Conservation (phyloP, 2,329 filamentous ascomycete species). For the Monilinia laxa region DNA sequence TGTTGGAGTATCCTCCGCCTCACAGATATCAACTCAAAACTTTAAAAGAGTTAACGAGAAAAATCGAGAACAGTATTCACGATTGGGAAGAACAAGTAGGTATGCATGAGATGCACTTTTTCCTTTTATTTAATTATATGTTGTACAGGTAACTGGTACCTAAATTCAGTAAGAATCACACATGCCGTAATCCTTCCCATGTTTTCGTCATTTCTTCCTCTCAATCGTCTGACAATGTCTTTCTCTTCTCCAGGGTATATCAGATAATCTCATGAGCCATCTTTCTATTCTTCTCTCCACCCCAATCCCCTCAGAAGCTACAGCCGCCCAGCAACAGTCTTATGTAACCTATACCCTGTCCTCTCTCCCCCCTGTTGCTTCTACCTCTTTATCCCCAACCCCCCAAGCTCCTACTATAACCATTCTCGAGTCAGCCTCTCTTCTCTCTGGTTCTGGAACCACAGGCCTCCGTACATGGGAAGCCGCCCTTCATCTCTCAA, state of each 20-base stretch:
- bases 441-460: slow-evolving; percentile 69
- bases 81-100: slow-evolving; percentile 89
- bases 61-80: slow-evolving; percentile 70
- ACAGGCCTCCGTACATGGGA: slow-evolving; percentile 82
- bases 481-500: slow-evolving; percentile 70
- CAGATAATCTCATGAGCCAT: slow-evolving; percentile 71
- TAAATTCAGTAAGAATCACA: not conserved
- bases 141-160: not conserved
- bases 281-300: slow-evolving; percentile 65
- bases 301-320: slow-evolving; percentile 61
- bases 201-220: not conserved
- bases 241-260: slow-evolving; percentile 65
- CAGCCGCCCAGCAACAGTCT: slow-evolving; percentile 67
- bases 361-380: slow-evolving; percentile 11
- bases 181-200: not conserved
- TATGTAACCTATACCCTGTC: slow-evolving; percentile 68
- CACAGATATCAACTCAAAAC: slow-evolving; percentile 68
- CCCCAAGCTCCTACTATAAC: slow-evolving; percentile 48
- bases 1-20: slow-evolving; percentile 59
- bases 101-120: slow-evolving; percentile 31
- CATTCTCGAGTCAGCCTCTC: slow-evolving; percentile 65
- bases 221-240: slow-evolving; percentile 32
- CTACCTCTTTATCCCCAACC: not conserved
- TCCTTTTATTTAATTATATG: slow-evolving; percentile 25
- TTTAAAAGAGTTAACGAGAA: slow-evolving; percentile 69